phyloP scores from a whole-genome alignment of 2,329 filamentous ascomycete species.

The Ophiostoma populinum region DNA sequence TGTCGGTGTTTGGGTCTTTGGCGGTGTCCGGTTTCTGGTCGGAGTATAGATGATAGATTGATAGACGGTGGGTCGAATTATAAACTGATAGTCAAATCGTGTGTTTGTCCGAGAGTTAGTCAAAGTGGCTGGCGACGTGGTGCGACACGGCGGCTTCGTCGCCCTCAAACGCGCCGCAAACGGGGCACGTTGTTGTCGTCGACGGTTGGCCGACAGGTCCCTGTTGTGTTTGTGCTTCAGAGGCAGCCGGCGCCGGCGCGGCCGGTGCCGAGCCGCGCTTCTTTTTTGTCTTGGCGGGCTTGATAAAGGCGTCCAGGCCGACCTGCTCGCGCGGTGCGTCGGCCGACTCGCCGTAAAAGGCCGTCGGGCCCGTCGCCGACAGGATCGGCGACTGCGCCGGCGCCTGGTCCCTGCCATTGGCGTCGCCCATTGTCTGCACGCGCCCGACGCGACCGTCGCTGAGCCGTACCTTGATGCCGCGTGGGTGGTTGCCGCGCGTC shows the following conservation, averaged over 20 bases:
- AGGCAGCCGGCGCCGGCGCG: slow-evolving; percentile 2
- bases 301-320: slow-evolving; percentile 32
- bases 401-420: not conserved
- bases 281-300: slow-evolving; percentile 16
- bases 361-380: not conserved
- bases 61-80: not conserved
- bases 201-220: not conserved
- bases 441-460: slow-evolving; percentile 54
- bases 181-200: slow-evolving; percentile 35
- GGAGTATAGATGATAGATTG: not conserved
- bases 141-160: slow-evolving; percentile 51
- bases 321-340: slow-evolving; percentile 25
- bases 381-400: too few relatives aligned
- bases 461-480: slow-evolving; percentile 64
- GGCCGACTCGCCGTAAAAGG: slow-evolving; percentile 4
- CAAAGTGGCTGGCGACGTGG: slow-evolving; percentile 46
- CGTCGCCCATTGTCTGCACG: slow-evolving; percentile 43
- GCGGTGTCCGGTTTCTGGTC: not conserved
- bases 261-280: slow-evolving; percentile 15
- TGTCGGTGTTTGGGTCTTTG: not conserved
- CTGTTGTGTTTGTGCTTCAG: slow-evolving; percentile 7
- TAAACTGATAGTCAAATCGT: not conserved
- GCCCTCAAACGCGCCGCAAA: slow-evolving; percentile 49
- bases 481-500: slow-evolving; percentile 56
- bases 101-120: slow-evolving; percentile 11